Percentiles rank a stretch among this genome's conserved stretches.
Conservation (phyloP, 345 rosid genomes). For the Laguncularia racemosa region DNA sequence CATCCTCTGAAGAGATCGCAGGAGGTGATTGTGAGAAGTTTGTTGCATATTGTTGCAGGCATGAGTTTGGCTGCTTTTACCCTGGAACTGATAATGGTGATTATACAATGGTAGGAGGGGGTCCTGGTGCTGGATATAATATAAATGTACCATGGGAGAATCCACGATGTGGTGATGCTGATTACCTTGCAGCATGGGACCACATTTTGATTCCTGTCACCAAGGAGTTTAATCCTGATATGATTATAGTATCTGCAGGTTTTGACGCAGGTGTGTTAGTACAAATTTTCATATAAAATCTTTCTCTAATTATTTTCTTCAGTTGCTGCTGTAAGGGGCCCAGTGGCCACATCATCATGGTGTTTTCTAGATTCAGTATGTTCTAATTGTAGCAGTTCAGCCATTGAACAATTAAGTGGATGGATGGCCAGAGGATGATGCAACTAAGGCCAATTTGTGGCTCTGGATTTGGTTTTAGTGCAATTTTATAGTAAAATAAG, state of each 20-base stretch:
- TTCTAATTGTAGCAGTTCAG: too few species aligned
- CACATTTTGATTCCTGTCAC: slow-evolving; percentile 80
- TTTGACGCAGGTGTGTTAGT: slow-evolving; percentile 78
- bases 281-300: too few species aligned
- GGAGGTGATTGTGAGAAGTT: neutral
- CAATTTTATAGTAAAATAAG: too few species aligned
- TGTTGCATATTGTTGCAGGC: slow-evolving; percentile 38
- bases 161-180: slow-evolving; percentile 77
- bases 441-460: too few species aligned
- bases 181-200: slow-evolving; percentile 92
- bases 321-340: too few species aligned
- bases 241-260: slow-evolving; percentile 81
- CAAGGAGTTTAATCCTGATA: slow-evolving; percentile 67
- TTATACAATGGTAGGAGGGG: slow-evolving; percentile 84
- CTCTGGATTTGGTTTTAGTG: too few species aligned
- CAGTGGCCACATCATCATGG: too few species aligned
- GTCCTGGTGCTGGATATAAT: slow-evolving; percentile 83
- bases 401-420: too few species aligned
- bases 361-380: too few species aligned
- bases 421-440: too few species aligned
- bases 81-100: slow-evolving; percentile 74
- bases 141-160: slow-evolving; percentile 97
- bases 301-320: too few species aligned
- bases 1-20: neutral
- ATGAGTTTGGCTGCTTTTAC: slow-evolving; percentile 76